These are phyloP conservation scores for Meyerozyma carpophila DNA, from an alignment of 1,139 yeast genomes.

Conservation along the genomic window DNA sequence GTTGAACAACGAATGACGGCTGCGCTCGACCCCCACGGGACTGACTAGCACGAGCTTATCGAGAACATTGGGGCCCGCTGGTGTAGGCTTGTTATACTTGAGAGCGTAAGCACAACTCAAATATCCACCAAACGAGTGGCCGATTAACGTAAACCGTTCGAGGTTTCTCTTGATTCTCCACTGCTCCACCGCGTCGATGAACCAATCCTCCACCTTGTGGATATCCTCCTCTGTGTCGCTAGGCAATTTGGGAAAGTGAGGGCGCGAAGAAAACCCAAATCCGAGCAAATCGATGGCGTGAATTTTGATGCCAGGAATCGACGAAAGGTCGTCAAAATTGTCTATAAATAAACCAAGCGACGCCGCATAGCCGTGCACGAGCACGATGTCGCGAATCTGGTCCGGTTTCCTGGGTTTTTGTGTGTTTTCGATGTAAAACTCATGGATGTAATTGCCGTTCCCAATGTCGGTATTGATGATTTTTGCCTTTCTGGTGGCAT, in stretches of 20 bases:
- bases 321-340: slow-evolving; percentile 34
- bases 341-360: slow-evolving; percentile 40
- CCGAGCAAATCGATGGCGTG: slow-evolving; percentile 45
- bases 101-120: slow-evolving; percentile 72
- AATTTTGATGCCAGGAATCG: slow-evolving; percentile 37
- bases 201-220: slow-evolving; percentile 62
- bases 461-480: slow-evolving; percentile 47
- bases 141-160: slow-evolving; percentile 64
- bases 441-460: slow-evolving; percentile 44
- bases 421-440: slow-evolving; percentile 42
- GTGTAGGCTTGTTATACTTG: slow-evolving; percentile 40
- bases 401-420: slow-evolving; percentile 13
- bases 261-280: slow-evolving; percentile 41
- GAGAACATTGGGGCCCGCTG: slow-evolving; percentile 16
- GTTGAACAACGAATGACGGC: slow-evolving; percentile 21
- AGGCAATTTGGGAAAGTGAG: slow-evolving; percentile 31
- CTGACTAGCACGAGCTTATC: slow-evolving; percentile 39
- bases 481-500: slow-evolving; percentile 44
- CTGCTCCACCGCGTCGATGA: slow-evolving; percentile 72
- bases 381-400: slow-evolving; percentile 29
- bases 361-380: slow-evolving; percentile 46
- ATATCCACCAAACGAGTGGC: slow-evolving; percentile 94
- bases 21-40: slow-evolving; percentile 44
- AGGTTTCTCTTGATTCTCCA: slow-evolving; percentile 67
- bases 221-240: slow-evolving; percentile 22